A percentile compares a stretch with the other conserved stretches of the same genome.
Evolutionary conservation across 305 asterid genomes (phyloP).

Genomic region (Fraxinus floribunda): DNA sequence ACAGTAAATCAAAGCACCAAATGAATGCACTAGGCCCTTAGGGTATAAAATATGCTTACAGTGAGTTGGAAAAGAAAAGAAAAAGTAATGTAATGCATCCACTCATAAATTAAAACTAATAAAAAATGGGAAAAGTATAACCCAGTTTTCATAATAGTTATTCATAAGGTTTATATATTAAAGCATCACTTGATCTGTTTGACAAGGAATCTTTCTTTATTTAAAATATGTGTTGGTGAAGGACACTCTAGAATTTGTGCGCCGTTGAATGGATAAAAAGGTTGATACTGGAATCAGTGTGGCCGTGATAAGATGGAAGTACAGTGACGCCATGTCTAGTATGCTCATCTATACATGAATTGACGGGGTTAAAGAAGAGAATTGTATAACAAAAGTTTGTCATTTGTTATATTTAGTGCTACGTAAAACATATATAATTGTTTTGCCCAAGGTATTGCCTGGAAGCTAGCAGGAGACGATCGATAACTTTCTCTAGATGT

Average conservation of each 20-base stretch:
- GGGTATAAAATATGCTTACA: not conserved
- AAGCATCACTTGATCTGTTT: not conserved
- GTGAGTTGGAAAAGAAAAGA: constrained; percentile 26
- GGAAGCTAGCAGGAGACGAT: not conserved
- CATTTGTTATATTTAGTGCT: not conserved
- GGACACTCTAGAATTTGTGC: not conserved
- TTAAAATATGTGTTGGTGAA: not conserved
- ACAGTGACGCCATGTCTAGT: not conserved
- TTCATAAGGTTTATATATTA: not conserved
- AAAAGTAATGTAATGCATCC: constrained; percentile 16
- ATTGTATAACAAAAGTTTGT: not conserved
- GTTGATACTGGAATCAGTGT: constrained; percentile 4
- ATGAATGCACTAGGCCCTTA: not conserved
- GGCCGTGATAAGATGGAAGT: not conserved
- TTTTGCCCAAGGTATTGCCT: not conserved
- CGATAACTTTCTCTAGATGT: not conserved
- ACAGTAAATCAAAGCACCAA: constrained; percentile 29
- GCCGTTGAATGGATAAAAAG: constrained; percentile 9
- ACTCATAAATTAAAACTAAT: not conserved
- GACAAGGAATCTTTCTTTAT: constrained; percentile 13
- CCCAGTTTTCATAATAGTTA: not conserved
- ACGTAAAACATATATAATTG: not conserved
- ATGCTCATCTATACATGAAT: constrained; percentile 6
- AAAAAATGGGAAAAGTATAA: constrained; percentile 3
- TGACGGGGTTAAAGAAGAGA: not conserved